A percentile compares a stretch with the other conserved stretches of the same genome.
phyloP scores from a whole-genome alignment of 208 protist species.

The Acanthamoeba culbertsoni region DNA sequence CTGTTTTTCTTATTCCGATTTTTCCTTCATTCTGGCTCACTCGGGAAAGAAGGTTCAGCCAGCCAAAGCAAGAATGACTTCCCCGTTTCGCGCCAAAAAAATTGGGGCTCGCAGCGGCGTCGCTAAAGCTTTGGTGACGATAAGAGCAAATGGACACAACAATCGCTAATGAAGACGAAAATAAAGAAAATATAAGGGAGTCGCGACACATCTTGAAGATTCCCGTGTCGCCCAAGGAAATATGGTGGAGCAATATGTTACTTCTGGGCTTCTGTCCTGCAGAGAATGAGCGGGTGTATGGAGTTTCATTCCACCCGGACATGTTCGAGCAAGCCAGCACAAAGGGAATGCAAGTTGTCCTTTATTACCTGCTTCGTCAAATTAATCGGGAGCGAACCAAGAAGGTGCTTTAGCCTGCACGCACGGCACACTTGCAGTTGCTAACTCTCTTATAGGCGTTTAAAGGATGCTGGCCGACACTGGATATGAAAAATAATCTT shows the following conservation, averaged over 20 bases:
- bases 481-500: background rate
- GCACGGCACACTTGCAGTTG: background rate
- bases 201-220: background rate
- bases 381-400: background rate
- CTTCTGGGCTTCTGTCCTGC: background rate
- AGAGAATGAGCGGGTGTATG: background rate
- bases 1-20: background rate
- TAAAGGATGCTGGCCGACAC: conserved; percentile 8
- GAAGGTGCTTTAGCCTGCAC: background rate
- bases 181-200: background rate
- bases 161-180: background rate
- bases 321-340: conserved; percentile 36
- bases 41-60: no score
- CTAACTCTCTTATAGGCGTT: background rate
- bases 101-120: background rate
- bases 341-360: conserved; percentile 46
- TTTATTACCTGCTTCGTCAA: background rate
- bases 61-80: no score
- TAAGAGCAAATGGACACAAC: background rate
- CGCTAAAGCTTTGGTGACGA: background rate
- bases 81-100: conserved; percentile 7
- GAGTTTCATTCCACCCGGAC: background rate
- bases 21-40: background rate
- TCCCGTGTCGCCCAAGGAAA: background rate
- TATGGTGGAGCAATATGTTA: conserved; percentile 45